Conservation (phyloP, 805 yeast genomes). For the Kuraishia capsulata region DNA sequence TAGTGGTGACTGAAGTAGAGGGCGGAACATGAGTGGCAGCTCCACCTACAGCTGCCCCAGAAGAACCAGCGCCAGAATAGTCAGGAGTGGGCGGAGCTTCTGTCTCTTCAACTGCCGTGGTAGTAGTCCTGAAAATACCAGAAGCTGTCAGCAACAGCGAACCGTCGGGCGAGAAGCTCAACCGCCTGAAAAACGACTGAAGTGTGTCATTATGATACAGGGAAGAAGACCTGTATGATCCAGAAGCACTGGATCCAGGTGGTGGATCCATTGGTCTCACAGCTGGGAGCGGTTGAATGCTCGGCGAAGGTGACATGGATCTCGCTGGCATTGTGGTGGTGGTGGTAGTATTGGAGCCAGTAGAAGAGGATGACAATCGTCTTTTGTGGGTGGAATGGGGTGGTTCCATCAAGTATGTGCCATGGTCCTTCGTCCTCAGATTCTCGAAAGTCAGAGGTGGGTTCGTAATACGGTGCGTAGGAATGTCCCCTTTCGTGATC, state of each 20-base stretch:
- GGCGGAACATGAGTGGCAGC: not conserved
- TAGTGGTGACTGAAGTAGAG: conserved; percentile 18
- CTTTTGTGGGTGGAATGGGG: conserved; percentile 25
- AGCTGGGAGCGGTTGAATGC: conserved; percentile 35
- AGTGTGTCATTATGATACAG: conserved; percentile 81
- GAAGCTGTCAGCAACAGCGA: conserved; percentile 67
- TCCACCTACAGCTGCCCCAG: conserved; percentile 6
- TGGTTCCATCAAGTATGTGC: conserved; percentile 4
- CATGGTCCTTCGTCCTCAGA: conserved; percentile 8
- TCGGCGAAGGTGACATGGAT: conserved; percentile 16
- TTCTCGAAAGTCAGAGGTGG: conserved; percentile 13
- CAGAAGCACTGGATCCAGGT: conserved; percentile 3
- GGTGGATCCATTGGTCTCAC: conserved; percentile 30
- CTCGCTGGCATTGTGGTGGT: conserved; percentile 20
- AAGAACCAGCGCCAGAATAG: conserved; percentile 3
- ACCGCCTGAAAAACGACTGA: conserved; percentile 82
- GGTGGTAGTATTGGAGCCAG: conserved; percentile 22
- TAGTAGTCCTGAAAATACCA: conserved; percentile 41
- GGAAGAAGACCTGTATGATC: conserved; percentile 25
- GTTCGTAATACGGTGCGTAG: conserved; percentile 17
- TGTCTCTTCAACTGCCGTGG: no score
- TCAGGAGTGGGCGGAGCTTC: not conserved
- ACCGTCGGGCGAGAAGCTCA: conserved; percentile 89
- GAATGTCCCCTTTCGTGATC: conserved; percentile 49
- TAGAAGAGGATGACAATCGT: conserved; percentile 29